phyloP scores from a whole-genome alignment of 192 early-diverging fungal genomes.

The Phlyctochytrium bullatum region DNA sequence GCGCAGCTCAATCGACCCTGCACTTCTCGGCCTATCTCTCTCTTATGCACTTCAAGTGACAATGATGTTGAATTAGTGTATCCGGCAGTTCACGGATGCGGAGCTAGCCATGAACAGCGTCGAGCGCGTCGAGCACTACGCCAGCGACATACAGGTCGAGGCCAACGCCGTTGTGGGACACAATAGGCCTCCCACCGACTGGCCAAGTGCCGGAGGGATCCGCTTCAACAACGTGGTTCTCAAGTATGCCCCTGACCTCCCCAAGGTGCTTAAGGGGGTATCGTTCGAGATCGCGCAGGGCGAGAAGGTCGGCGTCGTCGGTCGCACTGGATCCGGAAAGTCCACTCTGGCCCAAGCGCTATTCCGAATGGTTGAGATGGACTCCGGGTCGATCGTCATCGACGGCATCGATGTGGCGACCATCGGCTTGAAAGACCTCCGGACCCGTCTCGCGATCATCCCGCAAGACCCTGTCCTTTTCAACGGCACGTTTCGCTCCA shows the following conservation, averaged over 20 bases:
- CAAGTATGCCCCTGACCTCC: conserved; percentile 59
- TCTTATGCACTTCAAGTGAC: conserved; percentile 54
- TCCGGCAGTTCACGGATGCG: conserved; percentile 66
- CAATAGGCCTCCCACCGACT: conserved; percentile 18
- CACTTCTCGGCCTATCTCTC: conserved; percentile 79
- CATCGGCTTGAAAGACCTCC: conserved; percentile 59
- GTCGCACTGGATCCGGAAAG: conserved; percentile 64
- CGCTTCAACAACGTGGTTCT: conserved; percentile 58
- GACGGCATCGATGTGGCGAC: conserved; percentile 64
- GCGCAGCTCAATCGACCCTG: conserved; percentile 59
- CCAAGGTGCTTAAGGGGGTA: conserved; percentile 47
- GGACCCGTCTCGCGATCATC: conserved; percentile 73
- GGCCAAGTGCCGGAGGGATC: conserved; percentile 44
- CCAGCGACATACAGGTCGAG: conserved; percentile 70
- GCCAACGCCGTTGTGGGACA: conserved; percentile 29
- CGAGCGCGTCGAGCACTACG: conserved; percentile 83
- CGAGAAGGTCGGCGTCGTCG: conserved; percentile 56
- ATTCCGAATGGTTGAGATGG: conserved; percentile 39
- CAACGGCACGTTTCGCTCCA: conserved; percentile 71
- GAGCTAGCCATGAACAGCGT: conserved; percentile 87
- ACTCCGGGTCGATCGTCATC: conserved; percentile 52
- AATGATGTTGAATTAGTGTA: conserved; percentile 66
- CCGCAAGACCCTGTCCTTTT: conserved; percentile 75
- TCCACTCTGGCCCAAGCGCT: conserved; percentile 55
- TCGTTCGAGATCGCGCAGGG: conserved; percentile 25